Evolutionary conservation across 257 asterid genomes (phyloP), one percentile per base, ranked within the genome.

Genomic region (Solanum clarkiae): DNA sequence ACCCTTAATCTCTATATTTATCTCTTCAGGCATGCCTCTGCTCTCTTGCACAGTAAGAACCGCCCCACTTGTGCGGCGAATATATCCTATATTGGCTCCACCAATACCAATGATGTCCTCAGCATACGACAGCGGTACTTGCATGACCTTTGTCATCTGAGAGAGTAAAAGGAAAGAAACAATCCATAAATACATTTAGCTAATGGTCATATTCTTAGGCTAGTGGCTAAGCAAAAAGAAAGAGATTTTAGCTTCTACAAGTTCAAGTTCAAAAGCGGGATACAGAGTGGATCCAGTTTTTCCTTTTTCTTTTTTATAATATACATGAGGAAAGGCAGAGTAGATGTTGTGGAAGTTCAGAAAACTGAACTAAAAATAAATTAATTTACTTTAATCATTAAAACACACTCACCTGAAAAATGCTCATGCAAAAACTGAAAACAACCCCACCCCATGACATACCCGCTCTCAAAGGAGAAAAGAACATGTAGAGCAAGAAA

Each of bases 1-100:
- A 69, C 99, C 99, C 88, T 93, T 95, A 51, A 95, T 95, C 88
- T 95, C 97, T 45, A 95, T 96, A 1, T 96, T 94, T 62, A 95
- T 95, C 82, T 95, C 96, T 69, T 93, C 98, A 7, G 93, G 94
- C 63, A 89, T 83, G 66, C 90, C 93, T 87, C 92, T 90, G 85
- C 95, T 93, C 89, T 93, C 98, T 89, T 93, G 96, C 86, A 94
- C 95, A 77, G 94, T 92, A 44, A 95, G 92, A 80, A 90, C 87
- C 14, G 98, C 98, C 80, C 95, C 94, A 87, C 98, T 93, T 32
- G 92, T 92, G 55, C 93, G 93, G 71, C 99, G 91, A 87, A 95
- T 94, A 88, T 89, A 92, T 65, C 92, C 97, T 74, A 95, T 95
- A 86, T 92, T 94, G 56, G 94, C 63, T 45, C 99, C 97, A 45